phyloP scores from a whole-genome alignment of 2,329 filamentous ascomycete genomes.

The Zasmidium angulare region DNA sequence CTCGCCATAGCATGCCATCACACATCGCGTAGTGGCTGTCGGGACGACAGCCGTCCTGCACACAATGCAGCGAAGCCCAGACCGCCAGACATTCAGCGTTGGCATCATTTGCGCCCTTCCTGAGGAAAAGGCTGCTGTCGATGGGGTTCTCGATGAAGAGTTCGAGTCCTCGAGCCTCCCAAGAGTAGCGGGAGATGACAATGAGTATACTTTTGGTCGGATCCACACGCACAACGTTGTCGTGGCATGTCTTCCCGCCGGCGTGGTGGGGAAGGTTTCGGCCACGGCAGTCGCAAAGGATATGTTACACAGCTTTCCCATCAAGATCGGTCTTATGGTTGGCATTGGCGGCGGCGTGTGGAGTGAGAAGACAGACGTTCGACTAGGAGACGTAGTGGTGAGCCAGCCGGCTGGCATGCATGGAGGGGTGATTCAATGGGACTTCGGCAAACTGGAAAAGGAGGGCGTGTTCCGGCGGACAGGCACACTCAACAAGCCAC shows the following conservation, averaged over 20 bases:
- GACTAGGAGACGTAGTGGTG: slow-evolving; percentile 17
- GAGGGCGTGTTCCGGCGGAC: not conserved
- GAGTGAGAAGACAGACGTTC: slow-evolving; percentile 16
- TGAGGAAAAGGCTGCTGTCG: slow-evolving; percentile 10
- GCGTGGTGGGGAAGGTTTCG: slow-evolving; percentile 14
- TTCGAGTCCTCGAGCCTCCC: slow-evolving; percentile 1
- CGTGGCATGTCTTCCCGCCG: slow-evolving; percentile 21
- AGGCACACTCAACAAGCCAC: slow-evolving; percentile 9
- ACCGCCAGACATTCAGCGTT: not conserved
- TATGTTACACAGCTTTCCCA: slow-evolving; percentile 20
- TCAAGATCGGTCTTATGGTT: slow-evolving; percentile 25
- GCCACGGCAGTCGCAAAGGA: slow-evolving; percentile 14
- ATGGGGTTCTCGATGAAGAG: slow-evolving; percentile 19
- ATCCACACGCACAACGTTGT: slow-evolving; percentile 26
- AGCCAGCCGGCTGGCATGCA: not conserved
- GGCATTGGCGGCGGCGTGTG: slow-evolving; percentile 28
- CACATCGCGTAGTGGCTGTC: too few relatives aligned
- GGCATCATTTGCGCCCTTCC: not conserved
- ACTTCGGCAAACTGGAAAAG: slow-evolving; percentile 23
- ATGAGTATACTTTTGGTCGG: slow-evolving; percentile 25
- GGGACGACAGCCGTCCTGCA: too few relatives aligned
- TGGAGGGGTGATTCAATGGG: slow-evolving; percentile 4
- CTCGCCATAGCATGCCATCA: too few relatives aligned
- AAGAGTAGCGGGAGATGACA: slow-evolving; percentile 14
- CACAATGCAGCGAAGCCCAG: not conserved